These are phyloP conservation scores for Euryodendron excelsum DNA, from an alignment of 148 eudicot species.

Conservation along the genomic window DNA sequence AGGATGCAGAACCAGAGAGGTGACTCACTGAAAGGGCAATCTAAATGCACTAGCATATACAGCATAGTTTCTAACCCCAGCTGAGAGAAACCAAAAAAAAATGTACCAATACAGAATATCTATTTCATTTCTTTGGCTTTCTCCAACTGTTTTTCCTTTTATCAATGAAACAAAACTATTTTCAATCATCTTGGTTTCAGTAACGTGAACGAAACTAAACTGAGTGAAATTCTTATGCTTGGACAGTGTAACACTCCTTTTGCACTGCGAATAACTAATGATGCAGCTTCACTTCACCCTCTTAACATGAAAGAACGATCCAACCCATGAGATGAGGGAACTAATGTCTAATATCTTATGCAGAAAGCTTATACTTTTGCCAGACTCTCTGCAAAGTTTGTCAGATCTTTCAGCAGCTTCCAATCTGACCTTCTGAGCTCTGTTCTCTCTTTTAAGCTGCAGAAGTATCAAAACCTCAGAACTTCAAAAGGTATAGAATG, in stretches of 20 bases:
- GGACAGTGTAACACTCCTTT: neutral
- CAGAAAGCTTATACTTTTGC: constrained; percentile 26
- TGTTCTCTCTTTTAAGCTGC: constrained; percentile 54
- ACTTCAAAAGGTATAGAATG: neutral
- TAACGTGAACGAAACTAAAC: neutral
- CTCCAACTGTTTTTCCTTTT: neutral
- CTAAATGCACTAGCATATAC: too few relatives aligned
- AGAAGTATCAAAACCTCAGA: neutral
- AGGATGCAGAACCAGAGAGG: too few relatives aligned
- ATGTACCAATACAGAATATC: neutral
- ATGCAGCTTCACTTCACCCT: neutral
- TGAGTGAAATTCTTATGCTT: neutral
- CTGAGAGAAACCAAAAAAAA: neutral
- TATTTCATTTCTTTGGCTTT: neutral
- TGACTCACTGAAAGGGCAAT: neutral
- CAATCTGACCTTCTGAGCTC: constrained; percentile 37
- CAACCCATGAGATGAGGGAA: constrained; percentile 23
- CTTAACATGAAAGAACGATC: constrained; percentile 15
- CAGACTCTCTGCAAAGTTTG: neutral
- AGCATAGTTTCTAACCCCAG: too few relatives aligned
- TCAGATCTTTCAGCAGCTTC: constrained; percentile 26
- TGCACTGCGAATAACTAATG: neutral
- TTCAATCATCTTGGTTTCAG: neutral
- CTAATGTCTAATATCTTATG: constrained; percentile 22
- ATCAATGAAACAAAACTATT: neutral